phyloP scores from a whole-genome alignment of 106 monocot genomes.

The Ottelia alismoides region DNA sequence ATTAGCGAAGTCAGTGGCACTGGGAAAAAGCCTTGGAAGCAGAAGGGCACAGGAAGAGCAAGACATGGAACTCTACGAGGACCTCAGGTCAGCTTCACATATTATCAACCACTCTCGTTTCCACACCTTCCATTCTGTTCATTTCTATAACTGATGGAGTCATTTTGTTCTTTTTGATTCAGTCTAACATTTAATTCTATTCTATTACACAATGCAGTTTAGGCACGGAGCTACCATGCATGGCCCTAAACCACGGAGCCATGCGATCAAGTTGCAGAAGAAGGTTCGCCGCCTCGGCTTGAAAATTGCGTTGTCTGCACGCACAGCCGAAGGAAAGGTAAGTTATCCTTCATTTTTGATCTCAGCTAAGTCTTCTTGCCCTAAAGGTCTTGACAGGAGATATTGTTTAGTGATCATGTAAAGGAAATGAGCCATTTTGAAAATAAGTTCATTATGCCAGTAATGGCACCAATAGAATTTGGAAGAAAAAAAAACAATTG shows the following conservation, averaged over 20 bases:
- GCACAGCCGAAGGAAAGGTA: conserved; percentile 88
- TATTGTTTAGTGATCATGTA: too few relatives aligned
- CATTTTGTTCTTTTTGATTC: neutral
- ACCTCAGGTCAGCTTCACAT: conserved; percentile 52
- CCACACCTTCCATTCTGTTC: too few relatives aligned
- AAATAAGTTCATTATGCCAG: too few relatives aligned
- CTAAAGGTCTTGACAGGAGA: too few relatives aligned
- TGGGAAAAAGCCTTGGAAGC: conserved; percentile 78
- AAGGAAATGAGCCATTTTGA: too few relatives aligned
- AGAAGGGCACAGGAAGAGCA: conserved; percentile 94
- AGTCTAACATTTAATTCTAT: neutral
- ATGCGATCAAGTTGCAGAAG: conserved; percentile 93
- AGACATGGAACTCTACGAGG: conserved; percentile 89
- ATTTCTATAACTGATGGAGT: too few relatives aligned
- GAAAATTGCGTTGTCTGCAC: conserved; percentile 78
- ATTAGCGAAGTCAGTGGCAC: conserved; percentile 93
- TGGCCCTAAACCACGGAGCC: conserved; percentile 95
- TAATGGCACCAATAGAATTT: too few relatives aligned
- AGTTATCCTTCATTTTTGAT: conserved; percentile 4
- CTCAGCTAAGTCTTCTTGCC: too few relatives aligned
- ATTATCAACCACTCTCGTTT: neutral
- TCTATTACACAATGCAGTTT: conserved; percentile 70
- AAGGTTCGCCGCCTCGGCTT: conserved; percentile 81
- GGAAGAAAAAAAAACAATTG: too few relatives aligned
- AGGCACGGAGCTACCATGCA: conserved; percentile 81